phyloP scores from a whole-genome alignment of 495 filamentous ascomycete genomes.

The Aspergillus egyptiacus region DNA sequence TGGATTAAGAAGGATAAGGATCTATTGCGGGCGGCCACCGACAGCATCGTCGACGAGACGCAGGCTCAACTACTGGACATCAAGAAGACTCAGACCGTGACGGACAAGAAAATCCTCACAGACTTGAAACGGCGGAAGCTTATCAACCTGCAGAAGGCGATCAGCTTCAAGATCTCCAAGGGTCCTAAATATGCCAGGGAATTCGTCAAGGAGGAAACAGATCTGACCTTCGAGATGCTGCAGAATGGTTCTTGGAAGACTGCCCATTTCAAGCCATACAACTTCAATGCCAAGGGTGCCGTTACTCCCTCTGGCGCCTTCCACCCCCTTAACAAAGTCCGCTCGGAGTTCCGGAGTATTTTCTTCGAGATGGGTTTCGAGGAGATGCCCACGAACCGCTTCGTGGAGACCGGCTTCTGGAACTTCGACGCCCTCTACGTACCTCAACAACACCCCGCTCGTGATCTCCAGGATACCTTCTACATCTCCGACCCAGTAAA shows the following conservation, averaged over 20 bases:
- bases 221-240: conserved; percentile 91
- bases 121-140: conserved; percentile 90
- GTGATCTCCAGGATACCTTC: conserved; percentile 96
- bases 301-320: conserved; percentile 74
- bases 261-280: conserved; percentile 89
- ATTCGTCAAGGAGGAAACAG: conserved; percentile 88
- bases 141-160: conserved; percentile 72
- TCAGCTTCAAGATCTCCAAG: conserved; percentile 75
- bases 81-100: conserved; percentile 57
- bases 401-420: conserved; percentile 96
- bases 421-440: conserved; percentile 98
- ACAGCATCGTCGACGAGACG: conserved; percentile 73
- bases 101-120: conserved; percentile 62
- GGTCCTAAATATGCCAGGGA: conserved; percentile 79
- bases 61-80: conserved; percentile 66
- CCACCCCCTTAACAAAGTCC: conserved; percentile 92
- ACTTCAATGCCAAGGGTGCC: conserved; percentile 88
- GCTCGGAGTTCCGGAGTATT: conserved; percentile 88
- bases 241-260: conserved; percentile 61
- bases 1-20: conserved; percentile 92
- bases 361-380: conserved; percentile 77
- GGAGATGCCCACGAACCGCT: conserved; percentile 52
- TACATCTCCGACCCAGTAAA: conserved; percentile 83
- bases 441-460: conserved; percentile 93
- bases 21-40: conserved; percentile 48